Base-by-base conservation (phyloP, 352 stramenopile species). In the Vaucheria bursata region DNA sequence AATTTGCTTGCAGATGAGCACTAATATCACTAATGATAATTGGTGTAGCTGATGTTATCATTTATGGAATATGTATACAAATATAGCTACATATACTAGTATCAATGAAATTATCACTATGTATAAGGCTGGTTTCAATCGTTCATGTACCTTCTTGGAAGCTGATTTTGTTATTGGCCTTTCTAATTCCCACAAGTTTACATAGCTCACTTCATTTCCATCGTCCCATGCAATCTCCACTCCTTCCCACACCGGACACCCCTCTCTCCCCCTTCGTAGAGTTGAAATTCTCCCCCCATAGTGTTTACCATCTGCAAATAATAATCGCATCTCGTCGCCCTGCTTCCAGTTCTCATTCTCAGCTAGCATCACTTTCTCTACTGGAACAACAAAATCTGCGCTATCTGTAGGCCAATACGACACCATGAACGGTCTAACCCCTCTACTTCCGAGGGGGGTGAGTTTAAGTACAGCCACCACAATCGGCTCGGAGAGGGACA, bases 291-390 rank as follows among this genome's bases (percentile, higher is more conserved):
- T 45, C 8, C 75, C 75, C 45, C 71, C 49, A 71, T 73, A 73
- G 3, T 33, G 7, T 1, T 75, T 34, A 6, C 75, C 69, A 3
- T 49, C 71, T 3, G 40, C 29, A 8, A 65, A 71, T 18, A 18
- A 39, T 53, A 81, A 52, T 37, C n/a, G 73, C 12, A 81, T 70
- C 1, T 29, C 66, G 69, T 81, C 75, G 34, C 68, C 75, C 5
- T 34, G n/a, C 7, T 40, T 53, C 66, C 49, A 81, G 0, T 71
- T 52, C 70, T 81, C 64, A 12, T n/a, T 75, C 12, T 73, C 32
- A 31, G 68, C 71, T 71, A 25, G 12, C 45, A 25, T 25, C 12
- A 59, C 45, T 12, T 25, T 12, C 45, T 12, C 45, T 25, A 25
- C 45, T 12, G 45, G 45, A 25, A 59, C 45, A 12, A 59, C 25